Conservation (phyloP, 371 early-diverging fungal genomes). For the Blakeslea trispora region DNA sequence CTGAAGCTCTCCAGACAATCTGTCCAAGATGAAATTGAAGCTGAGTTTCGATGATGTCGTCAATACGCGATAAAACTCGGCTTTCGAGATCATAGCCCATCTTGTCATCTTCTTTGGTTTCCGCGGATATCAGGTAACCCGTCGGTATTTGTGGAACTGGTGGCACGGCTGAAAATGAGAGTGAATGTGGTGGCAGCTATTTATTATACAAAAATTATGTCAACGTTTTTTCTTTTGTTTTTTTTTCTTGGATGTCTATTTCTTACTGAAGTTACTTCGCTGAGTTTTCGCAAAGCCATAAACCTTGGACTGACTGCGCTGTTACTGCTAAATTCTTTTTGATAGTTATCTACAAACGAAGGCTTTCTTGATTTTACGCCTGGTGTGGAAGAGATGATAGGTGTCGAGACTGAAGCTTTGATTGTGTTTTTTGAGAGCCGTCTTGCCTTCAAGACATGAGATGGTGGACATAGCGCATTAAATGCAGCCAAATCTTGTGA, state of each 20-base stretch:
- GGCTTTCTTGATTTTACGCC: slow-evolving; percentile 12
- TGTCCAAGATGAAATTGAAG: slow-evolving; percentile 36
- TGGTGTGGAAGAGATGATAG: slow-evolving; percentile 1
- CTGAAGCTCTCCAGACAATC: slow-evolving; percentile 34
- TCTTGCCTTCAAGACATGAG: slow-evolving; percentile 34
- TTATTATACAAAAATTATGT: slow-evolving; percentile 2
- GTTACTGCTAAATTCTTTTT: slow-evolving; percentile 20
- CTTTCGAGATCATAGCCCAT: neutral
- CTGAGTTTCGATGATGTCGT: slow-evolving; percentile 31
- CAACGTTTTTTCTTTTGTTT: neutral
- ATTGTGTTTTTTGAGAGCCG: slow-evolving; percentile 30
- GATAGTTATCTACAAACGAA: slow-evolving; percentile 11
- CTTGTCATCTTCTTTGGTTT: neutral
- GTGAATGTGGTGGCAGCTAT: slow-evolving; percentile 21
- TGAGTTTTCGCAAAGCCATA: slow-evolving; percentile 46
- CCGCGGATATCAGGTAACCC: neutral
- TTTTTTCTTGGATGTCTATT: too few relatives aligned
- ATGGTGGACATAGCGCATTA: slow-evolving; percentile 42
- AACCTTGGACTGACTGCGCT: slow-evolving; percentile 51
- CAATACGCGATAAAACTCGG: slow-evolving; percentile 17
- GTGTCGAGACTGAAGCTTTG: slow-evolving; percentile 7
- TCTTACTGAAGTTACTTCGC: slow-evolving; percentile 36
- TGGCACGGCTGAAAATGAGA: slow-evolving; percentile 17
- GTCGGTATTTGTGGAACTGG: slow-evolving; percentile 24
- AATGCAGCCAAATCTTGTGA: slow-evolving; percentile 12